Conservation (phyloP, 1,139 yeast genomes). For the Magnusiomyces fungicola region DNA sequence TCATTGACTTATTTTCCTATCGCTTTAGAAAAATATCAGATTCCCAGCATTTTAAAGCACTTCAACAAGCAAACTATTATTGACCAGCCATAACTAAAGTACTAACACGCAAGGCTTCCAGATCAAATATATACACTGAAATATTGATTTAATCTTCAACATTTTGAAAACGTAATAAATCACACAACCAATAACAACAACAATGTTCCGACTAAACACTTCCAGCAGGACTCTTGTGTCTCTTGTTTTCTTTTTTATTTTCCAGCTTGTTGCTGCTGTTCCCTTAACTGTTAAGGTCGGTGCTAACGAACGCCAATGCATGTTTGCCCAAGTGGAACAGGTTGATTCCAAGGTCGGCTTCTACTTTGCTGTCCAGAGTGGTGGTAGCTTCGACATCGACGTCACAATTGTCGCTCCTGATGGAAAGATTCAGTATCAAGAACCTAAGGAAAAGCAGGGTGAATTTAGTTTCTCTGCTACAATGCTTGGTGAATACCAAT, state of each 20-base stretch:
- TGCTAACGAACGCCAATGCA: slow-evolving; percentile 76
- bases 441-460: slow-evolving; percentile 71
- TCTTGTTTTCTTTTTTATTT: not conserved
- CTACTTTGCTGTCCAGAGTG: slow-evolving; percentile 88
- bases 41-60: too few relatives aligned
- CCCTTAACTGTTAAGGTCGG: slow-evolving; percentile 68
- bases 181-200: not conserved
- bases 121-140: too few relatives aligned
- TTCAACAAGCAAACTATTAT: not conserved
- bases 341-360: slow-evolving; percentile 62
- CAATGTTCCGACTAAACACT: not conserved
- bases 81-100: too few relatives aligned
- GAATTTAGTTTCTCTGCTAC: slow-evolving; percentile 73
- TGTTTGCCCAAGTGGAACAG: slow-evolving; percentile 62
- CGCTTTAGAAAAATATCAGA: too few relatives aligned
- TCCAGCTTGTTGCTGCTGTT: slow-evolving; percentile 16
- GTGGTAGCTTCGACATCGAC: slow-evolving; percentile 82
- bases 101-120: too few relatives aligned
- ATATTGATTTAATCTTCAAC: too few relatives aligned
- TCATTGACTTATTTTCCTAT: too few relatives aligned
- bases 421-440: slow-evolving; percentile 49
- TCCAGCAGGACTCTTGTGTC: not conserved
- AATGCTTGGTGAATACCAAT: slow-evolving; percentile 75
- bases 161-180: too few relatives aligned
- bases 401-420: slow-evolving; percentile 67